These are phyloP conservation scores for Pichia californica DNA, from an alignment of 805 yeast species.

Conservation along the genomic window DNA sequence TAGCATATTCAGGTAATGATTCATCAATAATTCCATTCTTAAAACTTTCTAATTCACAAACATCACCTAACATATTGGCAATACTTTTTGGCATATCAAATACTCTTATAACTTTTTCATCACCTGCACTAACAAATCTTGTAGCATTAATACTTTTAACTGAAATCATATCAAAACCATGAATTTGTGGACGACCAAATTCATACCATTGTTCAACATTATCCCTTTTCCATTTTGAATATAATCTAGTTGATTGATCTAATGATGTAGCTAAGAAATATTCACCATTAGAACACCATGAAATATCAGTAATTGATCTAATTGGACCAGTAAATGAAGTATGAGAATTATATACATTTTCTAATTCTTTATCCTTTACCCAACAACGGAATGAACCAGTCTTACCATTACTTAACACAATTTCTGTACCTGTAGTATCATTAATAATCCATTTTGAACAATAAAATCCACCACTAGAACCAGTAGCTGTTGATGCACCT, in stretches of 20 bases:
- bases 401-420: slow-evolving; percentile 75
- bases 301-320: slow-evolving; percentile 66
- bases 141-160: slow-evolving; percentile 53
- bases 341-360: slow-evolving; percentile 25
- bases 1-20: slow-evolving; percentile 65
- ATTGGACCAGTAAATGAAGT: slow-evolving; percentile 73
- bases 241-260: slow-evolving; percentile 90
- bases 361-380: slow-evolving; percentile 25
- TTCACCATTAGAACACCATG: slow-evolving; percentile 65
- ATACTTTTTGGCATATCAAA: slow-evolving; percentile 85
- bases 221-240: slow-evolving; percentile 50
- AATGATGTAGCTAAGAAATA: slow-evolving; percentile 72
- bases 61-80: slow-evolving; percentile 48
- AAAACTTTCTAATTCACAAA: slow-evolving; percentile 20
- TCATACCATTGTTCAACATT: slow-evolving; percentile 60
- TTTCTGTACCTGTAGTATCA: slow-evolving; percentile 29
- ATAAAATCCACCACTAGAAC: slow-evolving; percentile 72
- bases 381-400: slow-evolving; percentile 92
- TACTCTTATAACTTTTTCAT: slow-evolving; percentile 84
- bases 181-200: slow-evolving; percentile 95
- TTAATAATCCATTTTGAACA: slow-evolving; percentile 60
- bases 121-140: slow-evolving; percentile 87
- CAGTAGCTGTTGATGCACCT: slow-evolving; percentile 98
- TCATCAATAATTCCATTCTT: slow-evolving; percentile 11
- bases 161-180: slow-evolving; percentile 94